Evolutionary conservation across 305 asterid genomes (phyloP), one percentile per base, ranked within the genome.

Genomic region (Solanum aculeatissimum): DNA sequence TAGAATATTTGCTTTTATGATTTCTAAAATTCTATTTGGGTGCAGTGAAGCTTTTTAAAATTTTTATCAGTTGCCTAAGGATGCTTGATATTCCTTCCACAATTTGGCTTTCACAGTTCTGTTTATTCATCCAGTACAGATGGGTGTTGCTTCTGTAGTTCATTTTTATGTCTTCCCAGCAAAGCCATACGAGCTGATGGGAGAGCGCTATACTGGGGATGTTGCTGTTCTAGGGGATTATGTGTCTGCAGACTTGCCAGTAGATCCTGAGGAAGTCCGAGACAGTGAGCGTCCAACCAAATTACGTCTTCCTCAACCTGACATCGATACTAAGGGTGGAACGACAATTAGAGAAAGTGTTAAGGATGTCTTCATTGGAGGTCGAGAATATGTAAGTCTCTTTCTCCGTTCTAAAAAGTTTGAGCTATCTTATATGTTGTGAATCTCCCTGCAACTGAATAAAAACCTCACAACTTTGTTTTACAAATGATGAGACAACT

Each of bases 81-180:
- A 81, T 62, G 84, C 13, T 47, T 62, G 62, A 58, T 45, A 81
- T 62, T 63, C 6, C 27, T 60, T 82, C 74, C 7, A 88, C 35
- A 85, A 86, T 81, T 81, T 57, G 91, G 84, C 91, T 92, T 91
- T 90, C 86, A 87, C 91, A 85, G 86, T 86, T 85, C 74, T 90
- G 83, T 89, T 90, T 91, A 71, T 96, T 92, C 85, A 89, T 94
- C 98, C 97, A 95, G 99, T 89, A 90, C 99, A 97, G 99, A 97
- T 97, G 99, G 98, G 98, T 86, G 84, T 97, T 75, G 98, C 98
- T 91, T 91, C 99, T 69, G 89, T 86, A 86, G 97, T 92, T 89
- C 99, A 97, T 89, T 96, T 97, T 68, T 95, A 93, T 86, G 99
- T 95, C 85, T 97, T 97, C 92, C 99, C 99, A 25, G 97, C 98